Percentiles rank a stretch among this genome's conserved stretches.
phyloP scores from a whole-genome alignment of 768 basidiomycete genomes.

The Dacryopinax primogenitus region DNA sequence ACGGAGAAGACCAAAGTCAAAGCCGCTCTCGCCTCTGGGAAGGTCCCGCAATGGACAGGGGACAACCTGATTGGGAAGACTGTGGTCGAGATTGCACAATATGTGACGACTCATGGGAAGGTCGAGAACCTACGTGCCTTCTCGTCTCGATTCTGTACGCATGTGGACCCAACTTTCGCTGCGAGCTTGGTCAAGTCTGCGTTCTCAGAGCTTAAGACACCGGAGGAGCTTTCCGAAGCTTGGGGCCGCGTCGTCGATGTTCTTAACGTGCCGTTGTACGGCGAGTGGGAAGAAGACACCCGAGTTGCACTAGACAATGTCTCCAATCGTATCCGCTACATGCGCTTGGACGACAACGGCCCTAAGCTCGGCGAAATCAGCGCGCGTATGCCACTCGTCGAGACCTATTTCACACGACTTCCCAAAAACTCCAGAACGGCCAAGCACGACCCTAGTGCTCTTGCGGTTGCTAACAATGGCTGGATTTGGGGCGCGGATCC shows the following conservation, averaged over 20 bases:
- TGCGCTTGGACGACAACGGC: conserved; percentile 66
- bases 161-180: conserved; percentile 48
- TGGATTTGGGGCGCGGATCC: conserved; percentile 99
- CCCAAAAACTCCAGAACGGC: conserved; percentile 31
- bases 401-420: conserved; percentile 84
- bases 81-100: conserved; percentile 51
- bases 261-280: conserved; percentile 77
- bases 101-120: conserved; percentile 41
- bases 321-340: conserved; percentile 63
- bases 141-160: conserved; percentile 53
- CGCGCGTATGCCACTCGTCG: conserved; percentile 64
- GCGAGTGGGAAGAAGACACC: conserved; percentile 76
- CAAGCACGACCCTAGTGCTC: conserved; percentile 38
- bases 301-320: conserved; percentile 60
- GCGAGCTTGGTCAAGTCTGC: conserved; percentile 66
- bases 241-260: conserved; percentile 75
- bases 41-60: conserved; percentile 48
- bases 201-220: conserved; percentile 37
- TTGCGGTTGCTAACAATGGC: conserved; percentile 91
- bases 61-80: conserved; percentile 45
- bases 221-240: conserved; percentile 46
- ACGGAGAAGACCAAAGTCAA: conserved; percentile 49
- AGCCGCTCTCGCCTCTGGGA: conserved; percentile 37
- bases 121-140: conserved; percentile 49
- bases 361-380: conserved; percentile 74